Conservation (phyloP, 139 green algal species). For the Volvox africanus region DNA sequence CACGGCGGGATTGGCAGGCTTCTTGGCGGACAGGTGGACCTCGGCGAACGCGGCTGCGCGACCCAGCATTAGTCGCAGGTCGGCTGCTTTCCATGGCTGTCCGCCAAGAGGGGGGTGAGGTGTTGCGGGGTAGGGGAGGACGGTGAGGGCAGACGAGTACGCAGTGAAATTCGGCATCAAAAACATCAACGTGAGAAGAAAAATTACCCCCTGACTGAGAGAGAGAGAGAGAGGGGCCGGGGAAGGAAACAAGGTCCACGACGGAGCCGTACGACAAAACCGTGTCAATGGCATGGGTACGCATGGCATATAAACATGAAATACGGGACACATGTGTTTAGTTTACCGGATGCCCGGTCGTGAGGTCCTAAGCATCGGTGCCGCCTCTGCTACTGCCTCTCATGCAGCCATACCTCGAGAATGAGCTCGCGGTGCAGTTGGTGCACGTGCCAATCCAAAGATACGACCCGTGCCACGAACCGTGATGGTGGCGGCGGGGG, state of each 20-base stretch:
- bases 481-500: background rate
- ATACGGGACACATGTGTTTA: too few species aligned
- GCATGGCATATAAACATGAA: too few species aligned
- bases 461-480: background rate
- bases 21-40: background rate
- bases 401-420: slow-evolving; percentile 28
- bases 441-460: slow-evolving; percentile 37
- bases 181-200: background rate
- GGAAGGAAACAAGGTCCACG: too few species aligned
- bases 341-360: too few species aligned
- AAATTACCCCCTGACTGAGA: too few species aligned
- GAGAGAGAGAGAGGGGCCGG: too few species aligned
- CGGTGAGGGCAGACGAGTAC: background rate
- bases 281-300: too few species aligned
- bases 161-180: background rate
- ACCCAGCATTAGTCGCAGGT: slow-evolving; percentile 17
- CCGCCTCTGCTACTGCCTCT: too few species aligned
- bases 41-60: slow-evolving; percentile 10
- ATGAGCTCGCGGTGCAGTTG: slow-evolving; percentile 44
- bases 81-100: slow-evolving; percentile 30
- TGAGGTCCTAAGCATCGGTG: too few species aligned
- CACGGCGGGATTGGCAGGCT: background rate
- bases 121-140: background rate
- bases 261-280: too few species aligned
- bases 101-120: background rate